Evolutionary conservation across 371 early-diverging fungal genomes (phyloP).

Genomic region (Fennellomyces sp.): DNA sequence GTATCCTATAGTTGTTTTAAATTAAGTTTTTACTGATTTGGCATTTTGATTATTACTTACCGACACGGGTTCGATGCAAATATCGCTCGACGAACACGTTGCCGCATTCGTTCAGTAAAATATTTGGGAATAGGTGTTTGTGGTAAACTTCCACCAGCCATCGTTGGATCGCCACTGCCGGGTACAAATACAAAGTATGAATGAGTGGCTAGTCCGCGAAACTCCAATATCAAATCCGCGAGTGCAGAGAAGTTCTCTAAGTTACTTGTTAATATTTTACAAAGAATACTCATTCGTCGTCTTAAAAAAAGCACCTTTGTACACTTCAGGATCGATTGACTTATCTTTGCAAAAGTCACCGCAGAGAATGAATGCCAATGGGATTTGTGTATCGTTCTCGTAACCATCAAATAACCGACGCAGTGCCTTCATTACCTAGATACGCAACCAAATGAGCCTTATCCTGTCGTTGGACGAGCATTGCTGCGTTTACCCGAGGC

Average conservation of each 20-base stretch:
- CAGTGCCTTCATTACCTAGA: slow-evolving; percentile 58
- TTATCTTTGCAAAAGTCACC: slow-evolving; percentile 82
- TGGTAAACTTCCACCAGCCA: slow-evolving; percentile 73
- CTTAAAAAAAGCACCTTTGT: slow-evolving; percentile 28
- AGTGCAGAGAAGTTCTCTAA: slow-evolving; percentile 70
- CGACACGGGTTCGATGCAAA: slow-evolving; percentile 89
- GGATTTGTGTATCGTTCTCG: slow-evolving; percentile 51
- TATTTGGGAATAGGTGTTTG: slow-evolving; percentile 75
- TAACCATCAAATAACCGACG: slow-evolving; percentile 75
- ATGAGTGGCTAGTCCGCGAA: slow-evolving; percentile 63
- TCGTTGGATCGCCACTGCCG: slow-evolving; percentile 81
- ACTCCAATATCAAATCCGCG: slow-evolving; percentile 77
- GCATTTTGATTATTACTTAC: slow-evolving; percentile 23
- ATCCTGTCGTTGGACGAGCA: no score
- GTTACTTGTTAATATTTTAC: not conserved
- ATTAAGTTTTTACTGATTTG: not conserved
- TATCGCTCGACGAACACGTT: slow-evolving; percentile 56
- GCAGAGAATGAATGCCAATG: slow-evolving; percentile 83
- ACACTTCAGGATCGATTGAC: slow-evolving; percentile 31
- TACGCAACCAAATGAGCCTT: not conserved
- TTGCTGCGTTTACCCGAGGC: slow-evolving; percentile 68
- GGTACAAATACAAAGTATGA: slow-evolving; percentile 89
- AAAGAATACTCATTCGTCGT: no score
- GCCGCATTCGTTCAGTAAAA: slow-evolving; percentile 64
- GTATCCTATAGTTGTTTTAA: slow-evolving; percentile 52